Conservation (phyloP, 2,329 filamentous ascomycete species). For the Calonectria pseudoreteaudii region DNA sequence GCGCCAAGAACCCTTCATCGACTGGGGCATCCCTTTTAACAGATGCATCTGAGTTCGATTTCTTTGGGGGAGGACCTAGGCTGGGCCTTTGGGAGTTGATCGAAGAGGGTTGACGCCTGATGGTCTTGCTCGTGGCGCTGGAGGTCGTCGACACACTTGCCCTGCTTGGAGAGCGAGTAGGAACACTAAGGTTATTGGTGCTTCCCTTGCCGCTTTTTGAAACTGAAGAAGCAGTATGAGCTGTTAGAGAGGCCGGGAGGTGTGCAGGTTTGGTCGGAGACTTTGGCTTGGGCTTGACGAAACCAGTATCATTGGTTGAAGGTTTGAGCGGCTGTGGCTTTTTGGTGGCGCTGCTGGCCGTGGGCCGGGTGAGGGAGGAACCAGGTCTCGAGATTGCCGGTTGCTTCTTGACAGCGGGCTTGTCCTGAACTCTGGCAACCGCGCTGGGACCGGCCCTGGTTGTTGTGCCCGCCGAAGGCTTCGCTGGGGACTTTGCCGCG, state of each 20-base stretch:
- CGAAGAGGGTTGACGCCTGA: slow-evolving; percentile 60
- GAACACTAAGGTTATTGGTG: slow-evolving; percentile 46
- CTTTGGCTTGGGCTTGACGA: slow-evolving; percentile 71
- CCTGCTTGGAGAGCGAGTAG: slow-evolving; percentile 59
- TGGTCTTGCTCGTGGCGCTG: slow-evolving; percentile 41
- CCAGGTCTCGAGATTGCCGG: slow-evolving; percentile 40
- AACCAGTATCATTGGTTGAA: slow-evolving; percentile 55
- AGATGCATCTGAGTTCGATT: slow-evolving; percentile 39
- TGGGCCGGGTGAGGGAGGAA: slow-evolving; percentile 42
- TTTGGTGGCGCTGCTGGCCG: slow-evolving; percentile 50
- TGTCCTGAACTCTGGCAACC: slow-evolving; percentile 40
- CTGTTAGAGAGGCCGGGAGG: slow-evolving; percentile 74
- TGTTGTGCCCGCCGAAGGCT: slow-evolving; percentile 39
- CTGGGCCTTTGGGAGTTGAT: slow-evolving; percentile 62
- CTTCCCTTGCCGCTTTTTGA: slow-evolving; percentile 62
- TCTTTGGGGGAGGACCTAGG: slow-evolving; percentile 70
- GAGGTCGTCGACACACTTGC: slow-evolving; percentile 52
- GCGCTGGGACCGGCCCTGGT: slow-evolving; percentile 45
- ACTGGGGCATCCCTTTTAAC: slow-evolving; percentile 66
- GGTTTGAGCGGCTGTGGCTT: slow-evolving; percentile 58
- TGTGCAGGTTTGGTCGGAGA: slow-evolving; percentile 77
- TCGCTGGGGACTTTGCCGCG: slow-evolving; percentile 37
- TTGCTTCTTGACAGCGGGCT: slow-evolving; percentile 50
- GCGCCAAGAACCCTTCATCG: slow-evolving; percentile 79
- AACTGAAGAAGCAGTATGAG: slow-evolving; percentile 77